Conservation (phyloP, 345 rosid species). For the Odontarrhena argentea region DNA sequence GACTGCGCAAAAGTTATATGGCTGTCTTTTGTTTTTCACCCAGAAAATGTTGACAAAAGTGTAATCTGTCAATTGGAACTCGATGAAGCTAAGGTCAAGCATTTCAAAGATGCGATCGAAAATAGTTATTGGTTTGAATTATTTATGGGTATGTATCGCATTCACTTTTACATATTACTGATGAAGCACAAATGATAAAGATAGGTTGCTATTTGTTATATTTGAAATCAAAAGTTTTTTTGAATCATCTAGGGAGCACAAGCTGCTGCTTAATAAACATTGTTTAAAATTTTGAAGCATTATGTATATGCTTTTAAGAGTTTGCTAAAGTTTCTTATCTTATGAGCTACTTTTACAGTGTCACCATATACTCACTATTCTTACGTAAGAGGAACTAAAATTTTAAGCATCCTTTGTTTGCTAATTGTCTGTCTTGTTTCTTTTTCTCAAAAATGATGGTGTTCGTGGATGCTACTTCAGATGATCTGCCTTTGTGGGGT, state of each 20-base stretch:
- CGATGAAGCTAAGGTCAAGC: conserved; percentile 71
- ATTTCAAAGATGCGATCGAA: conserved; percentile 91
- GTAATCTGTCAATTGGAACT: conserved; percentile 68
- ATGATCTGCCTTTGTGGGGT: conserved; percentile 97
- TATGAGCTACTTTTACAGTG: neutral
- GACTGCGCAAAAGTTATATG: neutral
- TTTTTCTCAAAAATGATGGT: conserved; percentile 30
- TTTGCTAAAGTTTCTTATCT: neutral
- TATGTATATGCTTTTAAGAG: no score
- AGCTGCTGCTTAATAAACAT: conserved; percentile 6
- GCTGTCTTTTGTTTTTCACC: conserved; percentile 17
- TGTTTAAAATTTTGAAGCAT: neutral
- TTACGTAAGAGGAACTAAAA: conserved; percentile 2
- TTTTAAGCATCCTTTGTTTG: neutral
- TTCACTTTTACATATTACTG: conserved; percentile 23
- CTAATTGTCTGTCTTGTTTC: conserved; percentile 34
- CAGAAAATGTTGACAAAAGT: conserved; percentile 71
- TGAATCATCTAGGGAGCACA: conserved; percentile 1
- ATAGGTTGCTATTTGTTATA: neutral
- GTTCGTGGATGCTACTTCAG: conserved; percentile 57
- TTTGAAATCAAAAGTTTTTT: conserved; percentile 8
- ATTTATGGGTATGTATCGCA: conserved; percentile 76
- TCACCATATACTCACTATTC: conserved; percentile 1
- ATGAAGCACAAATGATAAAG: neutral
- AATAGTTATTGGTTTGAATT: conserved; percentile 93